Evolutionary conservation across 352 stramenopile genomes (phyloP), one percentile per base, ranked within the genome.

Genomic region (Pythium folliculosum): DNA sequence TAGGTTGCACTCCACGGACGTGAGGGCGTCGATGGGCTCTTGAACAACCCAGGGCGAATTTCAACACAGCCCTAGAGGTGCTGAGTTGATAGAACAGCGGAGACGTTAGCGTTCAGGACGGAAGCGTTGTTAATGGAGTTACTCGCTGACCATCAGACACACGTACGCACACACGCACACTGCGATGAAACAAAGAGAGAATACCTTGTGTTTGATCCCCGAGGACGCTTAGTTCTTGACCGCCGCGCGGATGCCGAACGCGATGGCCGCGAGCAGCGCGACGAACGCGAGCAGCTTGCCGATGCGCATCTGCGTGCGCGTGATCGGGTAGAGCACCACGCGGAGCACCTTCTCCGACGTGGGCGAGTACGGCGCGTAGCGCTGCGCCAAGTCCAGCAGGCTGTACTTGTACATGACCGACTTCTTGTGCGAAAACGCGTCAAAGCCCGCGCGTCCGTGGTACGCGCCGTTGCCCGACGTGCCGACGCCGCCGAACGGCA

Each of bases 361-460:
- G 1, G 61, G 51, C 38, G 64, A 74, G 72, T 88, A 91, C 30
- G 84, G 86, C 25, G 77, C 55, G 53, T 91, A 92, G 1, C 86
- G 81, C 63, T 78, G 69, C 23, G 80, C 73, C 1, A 89, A 21
- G 69, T 92, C 82, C 49, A 91, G 53, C 45, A 86, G 9, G n/a
- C 65, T 79, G 62, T 84, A 85, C 72, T 91, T 92, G 64, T 86
- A 80, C 48, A 92, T 65, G 48, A 92, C 81, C 3, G 80, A 60
- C 62, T 92, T 92, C 27, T 74, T 70, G 70, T 95, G 85, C 13
- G 81, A 86, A 54, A 95, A 93, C 8, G 80, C 76, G 25, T 89
- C 64, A 51, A 97, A 97, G 35, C 84, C 84, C 53, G 81, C 71
- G 45, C 86, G 81, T 16, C 94, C 94, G 62, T 96, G 88, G 68